Percentiles rank a stretch among this genome's conserved stretches.
Conservation (phyloP, 208 protist genomes). For the Wallacemonas rigidus region DNA sequence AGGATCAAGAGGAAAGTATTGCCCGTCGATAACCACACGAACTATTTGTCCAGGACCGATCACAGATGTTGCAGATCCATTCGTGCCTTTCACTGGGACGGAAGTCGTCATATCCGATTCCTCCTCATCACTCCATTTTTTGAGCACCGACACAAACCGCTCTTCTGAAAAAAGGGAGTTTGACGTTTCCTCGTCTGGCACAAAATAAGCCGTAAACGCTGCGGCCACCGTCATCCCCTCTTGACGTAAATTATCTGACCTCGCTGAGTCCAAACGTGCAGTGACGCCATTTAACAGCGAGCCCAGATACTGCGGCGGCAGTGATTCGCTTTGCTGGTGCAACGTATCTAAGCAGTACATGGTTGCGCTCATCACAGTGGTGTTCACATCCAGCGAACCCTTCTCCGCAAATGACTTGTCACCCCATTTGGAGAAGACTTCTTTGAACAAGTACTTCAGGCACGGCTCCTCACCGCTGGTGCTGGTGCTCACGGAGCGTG, state of each 20-base stretch:
- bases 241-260: constrained; percentile 21
- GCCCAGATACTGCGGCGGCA: constrained; percentile 37
- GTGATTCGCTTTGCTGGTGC: constrained; percentile 17
- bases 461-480: background rate
- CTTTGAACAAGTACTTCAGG: constrained; percentile 23
- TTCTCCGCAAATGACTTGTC: constrained; percentile 39
- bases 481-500: background rate
- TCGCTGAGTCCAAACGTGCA: constrained; percentile 40
- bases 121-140: constrained; percentile 36
- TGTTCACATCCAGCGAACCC: constrained; percentile 38
- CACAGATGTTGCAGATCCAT: background rate
- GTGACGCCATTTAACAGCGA: constrained; percentile 54
- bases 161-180: constrained; percentile 29
- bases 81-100: background rate
- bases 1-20: constrained; percentile 33
- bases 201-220: constrained; percentile 42
- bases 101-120: background rate
- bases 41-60: background rate
- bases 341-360: constrained; percentile 63
- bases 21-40: constrained; percentile 10
- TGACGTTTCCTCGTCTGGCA: constrained; percentile 25
- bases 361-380: constrained; percentile 44
- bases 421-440: constrained; percentile 45
- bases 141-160: constrained; percentile 24
- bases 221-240: constrained; percentile 39